phyloP scores from a whole-genome alignment of 805 yeast genomes.

The Kodamaea hsintzibuensis region DNA sequence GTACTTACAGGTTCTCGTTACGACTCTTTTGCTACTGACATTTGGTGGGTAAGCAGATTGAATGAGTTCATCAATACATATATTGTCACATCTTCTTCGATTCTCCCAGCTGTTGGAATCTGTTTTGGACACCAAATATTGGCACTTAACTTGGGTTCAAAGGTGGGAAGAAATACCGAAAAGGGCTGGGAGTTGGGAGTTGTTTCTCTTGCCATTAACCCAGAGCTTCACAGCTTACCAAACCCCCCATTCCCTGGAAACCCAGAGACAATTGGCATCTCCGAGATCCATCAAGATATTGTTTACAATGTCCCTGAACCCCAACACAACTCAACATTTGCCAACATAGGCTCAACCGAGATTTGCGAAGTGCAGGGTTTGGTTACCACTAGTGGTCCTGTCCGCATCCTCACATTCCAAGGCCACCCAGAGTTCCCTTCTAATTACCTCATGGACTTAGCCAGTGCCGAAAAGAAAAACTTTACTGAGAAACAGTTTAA shows the following conservation, averaged over 20 bases:
- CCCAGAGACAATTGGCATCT: constrained; percentile 50
- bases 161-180: constrained; percentile 52
- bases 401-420: constrained; percentile 66
- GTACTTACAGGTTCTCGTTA: constrained; percentile 54
- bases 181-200: constrained; percentile 77
- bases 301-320: constrained; percentile 42
- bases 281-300: constrained; percentile 42
- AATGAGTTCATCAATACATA: constrained; percentile 31
- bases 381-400: constrained; percentile 42
- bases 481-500: constrained; percentile 29
- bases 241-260: constrained; percentile 35
- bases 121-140: constrained; percentile 90
- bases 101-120: constrained; percentile 62
- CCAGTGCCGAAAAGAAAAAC: constrained; percentile 15
- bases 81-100: constrained; percentile 12
- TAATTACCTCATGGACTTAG: constrained; percentile 28
- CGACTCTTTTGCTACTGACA: constrained; percentile 44
- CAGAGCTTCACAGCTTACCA: constrained; percentile 31
- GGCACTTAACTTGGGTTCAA: constrained; percentile 63
- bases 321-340: constrained; percentile 24
- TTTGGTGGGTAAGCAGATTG: constrained; percentile 32
- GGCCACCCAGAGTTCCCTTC: constrained; percentile 85
- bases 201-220: constrained; percentile 48
- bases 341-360: constrained; percentile 52
- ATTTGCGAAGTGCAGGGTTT: constrained; percentile 70